phyloP scores from a whole-genome alignment of 441 rosid genomes.

The Flueggea neowawraea region DNA sequence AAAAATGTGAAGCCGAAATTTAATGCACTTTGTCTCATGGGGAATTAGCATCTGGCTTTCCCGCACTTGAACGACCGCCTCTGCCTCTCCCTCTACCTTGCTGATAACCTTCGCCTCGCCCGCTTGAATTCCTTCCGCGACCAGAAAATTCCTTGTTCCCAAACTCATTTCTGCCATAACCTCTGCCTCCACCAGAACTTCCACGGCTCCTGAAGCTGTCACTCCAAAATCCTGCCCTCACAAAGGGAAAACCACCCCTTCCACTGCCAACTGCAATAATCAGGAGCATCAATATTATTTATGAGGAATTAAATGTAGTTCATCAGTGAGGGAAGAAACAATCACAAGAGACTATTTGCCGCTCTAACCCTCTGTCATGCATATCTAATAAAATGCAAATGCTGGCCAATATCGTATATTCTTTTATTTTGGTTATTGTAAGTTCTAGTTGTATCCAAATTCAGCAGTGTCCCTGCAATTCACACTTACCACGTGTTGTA shows the following conservation, averaged over 20 bases:
- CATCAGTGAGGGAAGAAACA: not conserved
- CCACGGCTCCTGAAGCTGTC: constrained; percentile 55
- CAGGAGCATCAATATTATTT: not conserved
- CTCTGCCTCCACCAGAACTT: constrained; percentile 38
- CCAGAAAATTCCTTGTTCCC: constrained; percentile 44
- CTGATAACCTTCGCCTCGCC: constrained; percentile 48
- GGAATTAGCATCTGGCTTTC: constrained; percentile 7
- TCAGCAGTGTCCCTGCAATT: not conserved
- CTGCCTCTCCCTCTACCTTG: constrained; percentile 47
- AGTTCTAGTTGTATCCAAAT: not conserved
- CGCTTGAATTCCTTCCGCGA: constrained; percentile 39
- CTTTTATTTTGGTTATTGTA: not conserved
- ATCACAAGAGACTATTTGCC: not conserved
- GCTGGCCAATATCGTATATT: too few species aligned
- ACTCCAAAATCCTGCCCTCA: constrained; percentile 45
- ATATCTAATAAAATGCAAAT: too few species aligned
- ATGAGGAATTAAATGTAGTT: too few species aligned
- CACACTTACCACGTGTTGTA: constrained; percentile 39
- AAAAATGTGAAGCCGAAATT: too few species aligned
- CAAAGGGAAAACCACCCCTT: constrained; percentile 43
- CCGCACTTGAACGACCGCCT: constrained; percentile 17
- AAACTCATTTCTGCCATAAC: constrained; percentile 46
- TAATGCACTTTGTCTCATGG: too few species aligned
- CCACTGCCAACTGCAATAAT: constrained; percentile 40
- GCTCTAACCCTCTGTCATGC: too few species aligned